Evolutionary conservation across 352 stramenopile species (phyloP).

Genomic region (Phytophthora pistaciae): DNA sequence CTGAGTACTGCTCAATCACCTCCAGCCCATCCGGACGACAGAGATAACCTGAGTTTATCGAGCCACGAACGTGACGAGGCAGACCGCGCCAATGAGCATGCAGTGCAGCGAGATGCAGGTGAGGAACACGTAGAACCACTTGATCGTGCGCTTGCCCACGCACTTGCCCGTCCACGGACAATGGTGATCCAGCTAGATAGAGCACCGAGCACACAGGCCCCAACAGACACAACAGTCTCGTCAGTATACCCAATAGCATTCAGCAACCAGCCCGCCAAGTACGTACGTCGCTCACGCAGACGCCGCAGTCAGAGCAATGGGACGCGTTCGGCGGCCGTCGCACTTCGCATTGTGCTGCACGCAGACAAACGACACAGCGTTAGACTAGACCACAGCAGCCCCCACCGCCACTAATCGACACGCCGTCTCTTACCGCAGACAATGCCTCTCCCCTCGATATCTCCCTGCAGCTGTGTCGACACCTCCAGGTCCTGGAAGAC

Average conservation of each 20-base stretch:
- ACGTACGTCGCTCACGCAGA: slow-evolving; percentile 72
- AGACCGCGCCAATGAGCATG: slow-evolving; percentile 56
- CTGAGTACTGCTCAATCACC: no score
- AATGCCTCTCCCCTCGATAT: slow-evolving; percentile 59
- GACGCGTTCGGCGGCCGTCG: slow-evolving; percentile 72
- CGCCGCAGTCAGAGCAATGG: slow-evolving; percentile 83
- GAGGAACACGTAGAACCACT: slow-evolving; percentile 38
- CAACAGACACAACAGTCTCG: neutral
- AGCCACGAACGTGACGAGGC: slow-evolving; percentile 46
- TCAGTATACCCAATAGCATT: neutral
- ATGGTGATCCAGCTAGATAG: slow-evolving; percentile 90
- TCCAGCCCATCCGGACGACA: neutral
- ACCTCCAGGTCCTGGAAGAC: slow-evolving; percentile 60
- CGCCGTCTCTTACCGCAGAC: slow-evolving; percentile 58
- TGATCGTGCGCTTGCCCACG: slow-evolving; percentile 57
- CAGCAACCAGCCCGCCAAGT: neutral
- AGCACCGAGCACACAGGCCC: slow-evolving; percentile 2
- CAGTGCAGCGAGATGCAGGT: slow-evolving; percentile 73
- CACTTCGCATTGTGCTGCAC: slow-evolving; percentile 82
- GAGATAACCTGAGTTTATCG: slow-evolving; percentile 17
- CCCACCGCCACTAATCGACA: neutral
- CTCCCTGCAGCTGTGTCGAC: slow-evolving; percentile 28
- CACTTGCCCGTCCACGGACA: slow-evolving; percentile 95
- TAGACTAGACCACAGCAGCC: slow-evolving; percentile 13
- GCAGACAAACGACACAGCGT: neutral